Evolutionary conservation across 495 filamentous ascomycete species (phyloP).

Genomic region (Bacidia gigantensis): DNA sequence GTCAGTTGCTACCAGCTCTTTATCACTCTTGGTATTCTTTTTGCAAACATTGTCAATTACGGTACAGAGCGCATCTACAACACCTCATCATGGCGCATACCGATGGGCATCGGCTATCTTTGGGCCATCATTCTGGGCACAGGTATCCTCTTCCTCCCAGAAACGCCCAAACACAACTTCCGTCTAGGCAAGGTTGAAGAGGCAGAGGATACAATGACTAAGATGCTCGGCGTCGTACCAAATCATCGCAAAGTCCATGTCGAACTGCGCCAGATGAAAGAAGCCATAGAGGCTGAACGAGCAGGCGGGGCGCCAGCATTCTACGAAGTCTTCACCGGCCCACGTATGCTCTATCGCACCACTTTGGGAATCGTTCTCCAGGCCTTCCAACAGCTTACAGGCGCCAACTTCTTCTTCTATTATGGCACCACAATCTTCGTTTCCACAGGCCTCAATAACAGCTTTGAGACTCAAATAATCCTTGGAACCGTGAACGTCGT

Average conservation of each 20-base stretch:
- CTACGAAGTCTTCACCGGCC: conserved; percentile 57
- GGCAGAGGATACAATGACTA: conserved; percentile 54
- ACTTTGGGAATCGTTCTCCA: conserved; percentile 56
- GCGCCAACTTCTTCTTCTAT: conserved; percentile 73
- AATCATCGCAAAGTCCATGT: conserved; percentile 49
- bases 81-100: conserved; percentile 61
- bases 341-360: conserved; percentile 60
- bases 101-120: conserved; percentile 65
- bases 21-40: conserved; percentile 76
- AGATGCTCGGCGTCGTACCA: conserved; percentile 52
- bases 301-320: conserved; percentile 39
- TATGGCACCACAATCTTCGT: conserved; percentile 63
- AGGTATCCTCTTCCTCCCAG: conserved; percentile 58
- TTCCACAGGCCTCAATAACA: conserved; percentile 52
- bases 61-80: conserved; percentile 44
- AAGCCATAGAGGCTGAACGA: conserved; percentile 45
- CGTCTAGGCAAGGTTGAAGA: conserved; percentile 49
- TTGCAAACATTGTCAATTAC: conserved; percentile 69
- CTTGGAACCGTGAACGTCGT: conserved; percentile 60
- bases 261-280: conserved; percentile 55
- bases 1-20: conserved; percentile 65
- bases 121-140: conserved; percentile 61
- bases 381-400: conserved; percentile 52
- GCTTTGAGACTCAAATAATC: conserved; percentile 61
- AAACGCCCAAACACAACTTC: conserved; percentile 59